A percentile compares a stretch with the other conserved stretches of the same genome.
phyloP scores from a whole-genome alignment of 2,329 filamentous ascomycete genomes.

The Penicillium vulpinum region DNA sequence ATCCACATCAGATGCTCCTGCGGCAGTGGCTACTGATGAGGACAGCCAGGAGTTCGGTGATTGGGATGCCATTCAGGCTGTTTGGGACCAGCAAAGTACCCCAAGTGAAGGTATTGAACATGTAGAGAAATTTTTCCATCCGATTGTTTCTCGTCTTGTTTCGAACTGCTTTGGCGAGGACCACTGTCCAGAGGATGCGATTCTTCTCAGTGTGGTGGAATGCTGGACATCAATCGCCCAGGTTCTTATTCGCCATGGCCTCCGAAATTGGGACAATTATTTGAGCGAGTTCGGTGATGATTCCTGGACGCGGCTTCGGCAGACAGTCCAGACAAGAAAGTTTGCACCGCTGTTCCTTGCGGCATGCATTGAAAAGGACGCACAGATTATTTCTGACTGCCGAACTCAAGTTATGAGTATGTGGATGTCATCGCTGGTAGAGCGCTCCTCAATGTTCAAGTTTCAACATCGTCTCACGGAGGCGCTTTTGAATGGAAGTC shows the following conservation, averaged over 20 bases:
- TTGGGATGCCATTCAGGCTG: conserved; percentile 55
- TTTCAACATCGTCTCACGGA: conserved; percentile 60
- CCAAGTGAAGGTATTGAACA: conserved; percentile 30
- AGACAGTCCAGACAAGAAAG: conserved; percentile 50
- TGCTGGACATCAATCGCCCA: conserved; percentile 55
- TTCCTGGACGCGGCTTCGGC: conserved; percentile 49
- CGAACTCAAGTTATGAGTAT: conserved; percentile 51
- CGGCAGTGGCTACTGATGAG: conserved; percentile 47
- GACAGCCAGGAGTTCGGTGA: conserved; percentile 67
- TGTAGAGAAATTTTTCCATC: conserved; percentile 48
- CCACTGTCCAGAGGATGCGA: conserved; percentile 52
- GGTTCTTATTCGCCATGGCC: conserved; percentile 47
- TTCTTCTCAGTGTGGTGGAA: conserved; percentile 55
- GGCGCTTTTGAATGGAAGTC: conserved; percentile 53
- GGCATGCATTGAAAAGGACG: conserved; percentile 46
- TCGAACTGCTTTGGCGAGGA: conserved; percentile 65
- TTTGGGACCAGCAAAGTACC: conserved; percentile 33
- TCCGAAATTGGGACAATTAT: conserved; percentile 58
- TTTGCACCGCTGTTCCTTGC: conserved; percentile 50
- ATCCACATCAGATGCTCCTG: conserved; percentile 18
- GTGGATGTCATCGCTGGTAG: conserved; percentile 58
- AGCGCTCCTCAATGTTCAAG: conserved; percentile 61
- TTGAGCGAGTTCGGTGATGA: conserved; percentile 55
- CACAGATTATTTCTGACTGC: conserved; percentile 46
- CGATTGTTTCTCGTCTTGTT: conserved; percentile 54